These are phyloP conservation scores for Wickerhamomyces bovis DNA, from an alignment of 805 yeast genomes.

Conservation along the genomic window DNA sequence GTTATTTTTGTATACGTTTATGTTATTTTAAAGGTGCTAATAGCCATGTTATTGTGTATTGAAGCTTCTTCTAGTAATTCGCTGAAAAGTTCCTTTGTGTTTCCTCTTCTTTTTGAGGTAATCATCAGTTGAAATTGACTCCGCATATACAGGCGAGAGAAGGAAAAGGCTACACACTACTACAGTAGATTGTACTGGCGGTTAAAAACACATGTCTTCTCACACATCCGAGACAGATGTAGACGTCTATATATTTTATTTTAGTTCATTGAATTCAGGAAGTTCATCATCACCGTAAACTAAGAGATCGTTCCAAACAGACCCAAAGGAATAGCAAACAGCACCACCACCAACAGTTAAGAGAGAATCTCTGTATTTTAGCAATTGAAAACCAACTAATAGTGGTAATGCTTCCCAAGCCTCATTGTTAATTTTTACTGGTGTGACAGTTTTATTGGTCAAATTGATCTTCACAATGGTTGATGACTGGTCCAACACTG, in stretches of 20 bases:
- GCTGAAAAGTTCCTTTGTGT: too few species aligned
- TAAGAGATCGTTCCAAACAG: conserved; percentile 36
- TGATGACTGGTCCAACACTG: conserved; percentile 28
- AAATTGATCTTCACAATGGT: conserved; percentile 34
- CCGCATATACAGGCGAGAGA: too few species aligned
- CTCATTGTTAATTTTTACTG: conserved; percentile 26
- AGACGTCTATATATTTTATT: background rate
- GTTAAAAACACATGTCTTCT: too few species aligned
- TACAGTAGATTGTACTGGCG: too few species aligned
- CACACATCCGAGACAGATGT: too few species aligned
- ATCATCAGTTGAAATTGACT: too few species aligned
- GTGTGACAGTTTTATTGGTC: conserved; percentile 9
- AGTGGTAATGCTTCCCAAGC: conserved; percentile 41
- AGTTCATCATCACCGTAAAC: conserved; percentile 8
- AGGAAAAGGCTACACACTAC: too few species aligned
- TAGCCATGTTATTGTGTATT: background rate
- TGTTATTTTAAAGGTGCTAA: background rate
- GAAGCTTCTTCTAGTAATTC: too few species aligned
- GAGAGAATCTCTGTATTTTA: conserved; percentile 17
- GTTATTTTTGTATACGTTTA: background rate
- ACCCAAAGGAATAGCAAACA: conserved; percentile 77
- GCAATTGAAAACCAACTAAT: conserved; percentile 48
- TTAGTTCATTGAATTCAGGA: background rate
- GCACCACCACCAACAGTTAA: conserved; percentile 63
- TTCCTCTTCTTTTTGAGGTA: too few species aligned